Evolutionary conservation across 164 flowering plant genomes (phyloP), one percentile per base, ranked within the genome.

Genomic region (Cinnamomum micranthum): DNA sequence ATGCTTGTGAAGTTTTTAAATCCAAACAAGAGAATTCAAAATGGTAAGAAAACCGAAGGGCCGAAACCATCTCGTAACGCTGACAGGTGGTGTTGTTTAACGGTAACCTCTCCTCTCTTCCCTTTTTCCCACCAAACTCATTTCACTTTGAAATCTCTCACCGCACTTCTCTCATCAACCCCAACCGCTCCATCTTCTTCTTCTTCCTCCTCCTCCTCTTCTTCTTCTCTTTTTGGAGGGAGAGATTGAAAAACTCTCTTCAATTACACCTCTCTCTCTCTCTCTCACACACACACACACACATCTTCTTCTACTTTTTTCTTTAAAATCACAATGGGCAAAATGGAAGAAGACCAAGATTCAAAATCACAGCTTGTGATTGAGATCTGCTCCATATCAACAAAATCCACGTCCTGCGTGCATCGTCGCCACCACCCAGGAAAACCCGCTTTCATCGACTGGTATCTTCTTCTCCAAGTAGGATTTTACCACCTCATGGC

Each of bases 401-500:
- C 78, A 50, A 78, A 27, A 24, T 74, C 74, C 15, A 68, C 72
- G 81, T 78, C 59, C 69, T 76, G 66, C 75, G 33, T 23, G 66
- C 80, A 73, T 62, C 71, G 52, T 72, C 58, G 68, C 35, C 81
- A 70, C 22, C 50, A 17, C 22, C 33, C 25, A 0, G 66, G 31
- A 15, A 74, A 75, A 41, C 62, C 87, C 15, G 82, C 77, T 33
- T 91, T 88, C 82, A 70, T 94, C 59, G 94, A 94, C 75, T 92
- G 98, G 97, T 94, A 94, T 74, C 89, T 81, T 65, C 73, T 94
- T 73, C 93, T 94, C 66, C 82, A 82, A 47, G 98, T 94, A 88
- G 3, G 91, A 84, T 76, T 51, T 58, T 27, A 50, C 6, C 62
- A 24, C 59, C 3, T 28, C 12, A 25, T 28, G 2, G 10, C 13